Percentiles rank a stretch among this genome's conserved stretches.
These are phyloP conservation scores for Geum urbanum DNA, from an alignment of 306 rosid species.

Conservation along the genomic window DNA sequence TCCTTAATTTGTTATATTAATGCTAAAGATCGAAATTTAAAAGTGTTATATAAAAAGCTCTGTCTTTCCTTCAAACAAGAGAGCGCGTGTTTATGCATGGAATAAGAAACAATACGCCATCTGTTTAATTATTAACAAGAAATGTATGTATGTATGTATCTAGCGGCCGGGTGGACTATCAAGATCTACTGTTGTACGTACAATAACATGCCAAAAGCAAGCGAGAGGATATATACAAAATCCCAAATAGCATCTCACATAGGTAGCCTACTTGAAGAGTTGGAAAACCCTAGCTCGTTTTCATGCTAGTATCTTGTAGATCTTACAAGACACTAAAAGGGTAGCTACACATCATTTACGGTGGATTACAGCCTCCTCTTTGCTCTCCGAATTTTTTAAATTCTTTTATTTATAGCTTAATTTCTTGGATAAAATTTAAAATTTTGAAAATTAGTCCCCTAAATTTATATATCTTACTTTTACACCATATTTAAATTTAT, in stretches of 20 bases:
- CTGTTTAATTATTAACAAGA: not conserved
- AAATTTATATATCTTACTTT: too few relatives aligned
- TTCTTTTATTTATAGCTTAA: too few relatives aligned
- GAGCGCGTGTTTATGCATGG: not conserved
- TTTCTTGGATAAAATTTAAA: too few relatives aligned
- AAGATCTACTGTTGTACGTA: not conserved
- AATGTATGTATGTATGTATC: not conserved
- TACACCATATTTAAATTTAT: too few relatives aligned
- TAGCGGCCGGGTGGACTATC: not conserved
- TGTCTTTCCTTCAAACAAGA: not conserved
- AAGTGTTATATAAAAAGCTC: not conserved
- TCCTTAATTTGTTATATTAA: not conserved
- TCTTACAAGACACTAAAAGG: not conserved
- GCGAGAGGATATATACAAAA: not conserved
- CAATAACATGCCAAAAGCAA: not conserved
- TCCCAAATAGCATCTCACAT: not conserved
- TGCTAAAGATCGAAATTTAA: not conserved
- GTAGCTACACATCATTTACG: too few relatives aligned
- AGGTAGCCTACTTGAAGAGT: not conserved
- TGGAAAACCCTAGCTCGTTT: not conserved
- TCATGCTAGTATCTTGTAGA: not conserved
- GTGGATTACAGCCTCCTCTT: too few relatives aligned
- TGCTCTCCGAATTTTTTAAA: too few relatives aligned
- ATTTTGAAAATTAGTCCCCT: too few relatives aligned
- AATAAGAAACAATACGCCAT: not conserved